Percentiles rank a stretch among this genome's conserved stretches.
phyloP scores from a whole-genome alignment of 2,329 filamentous ascomycete genomes.

The Rhinocladiella mackenziei region DNA sequence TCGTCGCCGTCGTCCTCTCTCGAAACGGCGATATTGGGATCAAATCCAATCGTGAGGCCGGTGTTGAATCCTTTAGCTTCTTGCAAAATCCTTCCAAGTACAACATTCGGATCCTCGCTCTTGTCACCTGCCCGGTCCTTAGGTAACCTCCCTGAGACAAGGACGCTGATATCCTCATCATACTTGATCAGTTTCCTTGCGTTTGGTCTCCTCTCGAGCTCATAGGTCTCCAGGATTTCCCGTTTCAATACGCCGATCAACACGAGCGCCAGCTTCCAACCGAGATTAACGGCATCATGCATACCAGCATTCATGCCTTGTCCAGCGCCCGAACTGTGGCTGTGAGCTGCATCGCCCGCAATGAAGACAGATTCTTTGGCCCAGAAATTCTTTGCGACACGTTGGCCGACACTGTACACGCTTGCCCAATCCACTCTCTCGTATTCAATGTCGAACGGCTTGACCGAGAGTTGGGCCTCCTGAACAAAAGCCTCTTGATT shows the following conservation, averaged over 20 bases:
- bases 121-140: conserved; percentile 34
- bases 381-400: conserved; percentile 32
- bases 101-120: conserved; percentile 30
- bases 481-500: conserved; percentile 37
- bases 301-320: conserved; percentile 30
- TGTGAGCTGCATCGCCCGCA: conserved; percentile 26
- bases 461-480: conserved; percentile 40
- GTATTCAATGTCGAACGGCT: conserved; percentile 41
- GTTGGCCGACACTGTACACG: conserved; percentile 43
- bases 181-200: conserved; percentile 34
- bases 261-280: conserved; percentile 28
- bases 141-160: conserved; percentile 33
- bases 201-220: conserved; percentile 32
- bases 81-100: conserved; percentile 29
- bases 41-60: conserved; percentile 31
- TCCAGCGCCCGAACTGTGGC: conserved; percentile 27
- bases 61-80: conserved; percentile 31
- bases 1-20: conserved; percentile 10
- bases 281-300: conserved; percentile 28
- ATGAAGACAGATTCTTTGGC: conserved; percentile 25
- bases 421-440: conserved; percentile 45
- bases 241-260: conserved; percentile 26
- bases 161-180: conserved; percentile 32
- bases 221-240: conserved; percentile 32
- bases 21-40: conserved; percentile 25